Base-by-base conservation (phyloP, 2,329 filamentous ascomycete species). In the Myriosclerotinia scirpicola region DNA sequence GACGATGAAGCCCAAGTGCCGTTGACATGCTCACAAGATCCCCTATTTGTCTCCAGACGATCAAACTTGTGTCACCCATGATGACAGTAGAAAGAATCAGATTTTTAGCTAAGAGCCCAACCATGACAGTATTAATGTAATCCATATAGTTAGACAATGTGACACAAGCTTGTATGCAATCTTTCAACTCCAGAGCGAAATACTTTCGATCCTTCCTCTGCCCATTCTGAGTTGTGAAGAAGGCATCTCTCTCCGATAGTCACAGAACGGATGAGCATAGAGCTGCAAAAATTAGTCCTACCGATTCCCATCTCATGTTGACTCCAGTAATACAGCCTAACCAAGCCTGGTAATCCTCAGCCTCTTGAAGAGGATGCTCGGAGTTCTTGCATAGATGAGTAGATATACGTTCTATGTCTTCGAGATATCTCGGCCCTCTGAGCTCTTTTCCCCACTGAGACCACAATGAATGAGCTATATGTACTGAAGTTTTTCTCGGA, bases 1-100 rank as follows among this genome's bases (percentile, higher is more conserved):
- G 71, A 40, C 73, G 72, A 68, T 75, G 74, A 2, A 75, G 68
- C 22, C 74, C 74, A 1, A 75, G 65, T 36, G 73, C 74, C 0
- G 73, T 75, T 2, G 73, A 67, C 20, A 69, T 68, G 64, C 78
- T 76, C 0, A 80, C 75, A 0, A 76, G 72, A 40, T 81, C 78
- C 46, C 77, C 77, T 26, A 78, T 74, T 26, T 74, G 74, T 36
- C 76, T 75, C 79, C 79, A 81, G 5, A 76, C 76, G 0, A 77
- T 70, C 42, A 79, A 70, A n/a, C 76, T 79, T 0, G 79, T 78
- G 59, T 81, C 80, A 15, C 80, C 80, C 1, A 72, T 73, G 11
- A 79, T 70, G 0, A 80, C 71, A 0, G 79, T 80, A 38, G 79
- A 76, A 1, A 79, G 69, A 2, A 78, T 76, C 5, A 71, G 64